Evolutionary conservation across 345 rosid species (phyloP), one percentile per base, ranked within the genome.

Genomic region (rapeseed (Brassica napus)): DNA sequence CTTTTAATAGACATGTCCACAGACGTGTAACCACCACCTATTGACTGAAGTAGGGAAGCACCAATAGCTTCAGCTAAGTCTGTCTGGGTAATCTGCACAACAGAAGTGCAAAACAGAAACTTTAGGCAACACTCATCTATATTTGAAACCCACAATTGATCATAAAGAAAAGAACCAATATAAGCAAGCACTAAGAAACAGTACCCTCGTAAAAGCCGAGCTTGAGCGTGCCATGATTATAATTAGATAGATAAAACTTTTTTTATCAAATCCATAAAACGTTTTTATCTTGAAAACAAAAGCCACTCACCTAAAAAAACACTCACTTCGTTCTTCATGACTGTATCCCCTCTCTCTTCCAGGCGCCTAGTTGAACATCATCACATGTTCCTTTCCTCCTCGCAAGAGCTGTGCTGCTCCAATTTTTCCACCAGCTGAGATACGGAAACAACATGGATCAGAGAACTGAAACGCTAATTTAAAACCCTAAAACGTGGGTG

Each of bases 21-120:
- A 21, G 23, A 21, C 23, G 23, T 21, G 23, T 21, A 21, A 21
- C 23, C 23, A 21, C 23, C 23, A 21, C 3, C 30, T 66, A 74
- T 4, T 66, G 32, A 16, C 65, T 79, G 81, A 69, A 91, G 6
- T 26, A 87, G 15, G 21, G 74, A 74, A 32, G 81, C 1, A 24
- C 15, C 70, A 18, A 84, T 32, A 64, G 49, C 24, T 76, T 26
- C 71, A 24, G 57, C 88, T 91, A 92, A 65, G 9, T 89, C 91
- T 31, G 98, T 94, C 80, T 74, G 61, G 66, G 90, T 87, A 83
- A 21, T 21, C 97, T 94, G 92, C 92, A 86, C 37, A 63, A 5
- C 54, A 26, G 28, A 80, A 74, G 10, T 26, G 35, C 55, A 69
- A 2, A 18, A 54, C 21, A 8, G 21, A 63, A 57, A 18, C 16